Conservation (phyloP, 164 flowering plant genomes). For the Aristolochia fimbriata region DNA sequence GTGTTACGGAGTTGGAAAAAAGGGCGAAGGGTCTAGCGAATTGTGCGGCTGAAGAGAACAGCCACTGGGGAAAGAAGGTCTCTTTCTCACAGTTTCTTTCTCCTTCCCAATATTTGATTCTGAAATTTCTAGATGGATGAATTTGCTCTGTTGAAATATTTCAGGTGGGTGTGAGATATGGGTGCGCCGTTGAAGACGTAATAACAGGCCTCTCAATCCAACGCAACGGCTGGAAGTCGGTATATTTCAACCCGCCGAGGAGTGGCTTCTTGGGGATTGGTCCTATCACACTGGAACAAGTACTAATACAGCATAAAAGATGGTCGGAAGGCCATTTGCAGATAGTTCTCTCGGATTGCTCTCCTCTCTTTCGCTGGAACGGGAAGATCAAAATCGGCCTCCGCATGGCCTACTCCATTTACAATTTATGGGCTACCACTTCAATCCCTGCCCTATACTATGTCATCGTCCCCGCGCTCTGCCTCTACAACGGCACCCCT, state of each 20-base stretch:
- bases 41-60: conserved; percentile 22
- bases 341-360: conserved; percentile 18
- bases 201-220: conserved; percentile 33
- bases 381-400: conserved; percentile 19
- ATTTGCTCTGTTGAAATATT: not conserved
- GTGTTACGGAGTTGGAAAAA: conserved; percentile 13
- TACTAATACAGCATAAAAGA: conserved; percentile 22
- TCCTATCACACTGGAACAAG: conserved; percentile 16
- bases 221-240: conserved; percentile 29
- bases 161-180: conserved; percentile 32
- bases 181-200: conserved; percentile 28
- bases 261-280: conserved; percentile 19
- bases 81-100: conserved; percentile 9
- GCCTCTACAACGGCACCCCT: conserved; percentile 15
- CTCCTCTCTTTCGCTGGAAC: conserved; percentile 17
- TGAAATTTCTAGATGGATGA: not conserved
- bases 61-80: conserved; percentile 38
- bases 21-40: conserved; percentile 20
- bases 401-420: conserved; percentile 18
- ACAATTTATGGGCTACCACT: conserved; percentile 18
- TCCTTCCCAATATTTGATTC: not conserved
- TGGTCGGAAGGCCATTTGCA: conserved; percentile 29
- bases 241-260: conserved; percentile 18
- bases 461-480: conserved; percentile 17
- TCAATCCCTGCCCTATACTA: conserved; percentile 20